Percentiles rank a stretch among this genome's conserved stretches.
phyloP scores from a whole-genome alignment of 2,329 filamentous ascomycete species.

The Botrytis porri region DNA sequence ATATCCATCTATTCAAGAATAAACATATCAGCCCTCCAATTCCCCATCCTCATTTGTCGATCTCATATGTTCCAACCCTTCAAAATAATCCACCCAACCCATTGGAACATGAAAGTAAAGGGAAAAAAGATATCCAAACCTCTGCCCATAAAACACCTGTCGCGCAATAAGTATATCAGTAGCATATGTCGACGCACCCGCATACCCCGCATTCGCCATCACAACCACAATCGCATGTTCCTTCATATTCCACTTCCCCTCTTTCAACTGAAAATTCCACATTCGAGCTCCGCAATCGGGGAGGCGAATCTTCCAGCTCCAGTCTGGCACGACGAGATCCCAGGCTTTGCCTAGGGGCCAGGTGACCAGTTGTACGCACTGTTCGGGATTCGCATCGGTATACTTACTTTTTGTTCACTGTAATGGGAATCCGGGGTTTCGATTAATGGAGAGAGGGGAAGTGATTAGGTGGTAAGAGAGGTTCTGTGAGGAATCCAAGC shows the following conservation, averaged over 20 bases:
- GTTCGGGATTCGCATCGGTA: slow-evolving; percentile 30
- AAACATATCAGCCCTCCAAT: too few species aligned
- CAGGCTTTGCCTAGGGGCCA: slow-evolving; percentile 10
- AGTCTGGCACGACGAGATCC: slow-evolving; percentile 33
- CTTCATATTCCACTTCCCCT: slow-evolving; percentile 51
- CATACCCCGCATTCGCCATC: slow-evolving; percentile 54
- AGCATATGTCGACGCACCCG: slow-evolving; percentile 63
- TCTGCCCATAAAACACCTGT: slow-evolving; percentile 68
- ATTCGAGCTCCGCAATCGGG: not conserved
- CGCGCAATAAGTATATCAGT: slow-evolving; percentile 73
- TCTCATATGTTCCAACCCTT: not conserved
- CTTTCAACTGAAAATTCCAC: not conserved
- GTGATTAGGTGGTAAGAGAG: not conserved
- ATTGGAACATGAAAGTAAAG: too few species aligned
- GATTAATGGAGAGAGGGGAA: not conserved
- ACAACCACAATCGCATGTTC: slow-evolving; percentile 65
- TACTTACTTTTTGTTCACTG: too few species aligned
- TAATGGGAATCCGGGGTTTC: not conserved
- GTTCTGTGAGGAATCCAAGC: slow-evolving; percentile 14
- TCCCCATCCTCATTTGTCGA: not conserved
- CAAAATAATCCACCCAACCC: too few species aligned
- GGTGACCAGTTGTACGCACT: slow-evolving; percentile 5
- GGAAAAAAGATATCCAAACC: slow-evolving; percentile 50
- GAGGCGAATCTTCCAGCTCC: slow-evolving; percentile 33
- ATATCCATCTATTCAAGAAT: slow-evolving; percentile 31